Evolutionary conservation across 2,329 filamentous ascomycete genomes (phyloP).

Genomic region (Paraphaeosphaeria minitans): DNA sequence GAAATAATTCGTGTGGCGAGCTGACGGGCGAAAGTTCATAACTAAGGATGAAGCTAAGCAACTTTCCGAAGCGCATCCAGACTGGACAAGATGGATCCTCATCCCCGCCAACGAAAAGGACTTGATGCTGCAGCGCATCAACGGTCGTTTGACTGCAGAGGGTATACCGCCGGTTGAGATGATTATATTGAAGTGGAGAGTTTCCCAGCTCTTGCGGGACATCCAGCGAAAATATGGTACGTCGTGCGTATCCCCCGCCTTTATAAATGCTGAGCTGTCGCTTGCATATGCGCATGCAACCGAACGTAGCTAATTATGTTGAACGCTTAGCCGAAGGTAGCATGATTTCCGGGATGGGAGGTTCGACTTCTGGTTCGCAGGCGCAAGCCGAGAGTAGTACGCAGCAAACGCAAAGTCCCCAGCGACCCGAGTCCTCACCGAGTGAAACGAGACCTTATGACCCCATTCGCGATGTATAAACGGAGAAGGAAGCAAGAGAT

Average conservation of each 20-base stretch:
- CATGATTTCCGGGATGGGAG: conserved; percentile 41
- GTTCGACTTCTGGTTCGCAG: conserved; percentile 33
- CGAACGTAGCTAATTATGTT: conserved; percentile 36
- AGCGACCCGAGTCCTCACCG: conserved; percentile 39
- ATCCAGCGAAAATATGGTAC: conserved; percentile 46
- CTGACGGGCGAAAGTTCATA: conserved; percentile 42
- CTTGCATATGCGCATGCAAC: conserved; percentile 26
- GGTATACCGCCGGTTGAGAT: conserved; percentile 45
- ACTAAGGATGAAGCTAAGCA: conserved; percentile 45
- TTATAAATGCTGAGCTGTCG: conserved; percentile 25
- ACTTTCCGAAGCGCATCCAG: conserved; percentile 43
- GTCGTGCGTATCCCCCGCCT: conserved; percentile 27
- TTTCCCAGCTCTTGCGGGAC: conserved; percentile 43
- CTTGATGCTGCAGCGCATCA: conserved; percentile 42
- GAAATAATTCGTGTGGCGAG: conserved; percentile 17
- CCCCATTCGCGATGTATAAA: conserved; percentile 45
- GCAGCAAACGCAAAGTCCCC: conserved; percentile 37
- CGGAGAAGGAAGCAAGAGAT: conserved; percentile 7
- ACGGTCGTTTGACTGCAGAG: conserved; percentile 39
- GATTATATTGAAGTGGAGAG: conserved; percentile 46
- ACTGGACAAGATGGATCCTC: conserved; percentile 46
- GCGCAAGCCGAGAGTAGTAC: conserved; percentile 35
- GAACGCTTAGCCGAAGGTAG: conserved; percentile 43
- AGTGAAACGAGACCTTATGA: conserved; percentile 44
- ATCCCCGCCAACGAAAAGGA: conserved; percentile 47